Percentiles rank a stretch among this genome's conserved stretches.
These are phyloP conservation scores for Epichloe aotearoae DNA, from an alignment of 2,329 filamentous ascomycete species.

Conservation along the genomic window DNA sequence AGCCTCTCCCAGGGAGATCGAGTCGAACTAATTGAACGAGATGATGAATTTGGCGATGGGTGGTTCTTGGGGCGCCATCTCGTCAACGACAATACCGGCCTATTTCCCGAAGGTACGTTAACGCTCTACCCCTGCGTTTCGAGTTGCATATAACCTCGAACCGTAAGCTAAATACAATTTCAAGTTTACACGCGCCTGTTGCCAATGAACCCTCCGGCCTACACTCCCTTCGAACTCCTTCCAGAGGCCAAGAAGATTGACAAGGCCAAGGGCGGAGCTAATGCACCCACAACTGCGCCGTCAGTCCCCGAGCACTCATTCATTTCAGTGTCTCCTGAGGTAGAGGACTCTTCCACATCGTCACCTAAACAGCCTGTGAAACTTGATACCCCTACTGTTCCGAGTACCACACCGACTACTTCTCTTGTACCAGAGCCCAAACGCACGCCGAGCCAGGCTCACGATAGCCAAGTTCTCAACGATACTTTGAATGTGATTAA, in stretches of 20 bases:
- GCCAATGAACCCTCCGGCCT: constrained; percentile 29
- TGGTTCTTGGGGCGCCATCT: constrained; percentile 72
- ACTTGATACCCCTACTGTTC: constrained; percentile 14
- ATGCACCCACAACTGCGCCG: constrained; percentile 16
- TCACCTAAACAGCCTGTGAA: constrained; percentile 32
- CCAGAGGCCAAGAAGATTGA: constrained; percentile 18
- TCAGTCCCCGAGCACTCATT: constrained; percentile 16
- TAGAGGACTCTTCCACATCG: constrained; percentile 21
- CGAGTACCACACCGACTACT: constrained; percentile 15
- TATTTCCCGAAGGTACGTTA: constrained; percentile 67
- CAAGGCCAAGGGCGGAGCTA: constrained; percentile 9
- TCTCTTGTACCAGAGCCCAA: constrained; percentile 16
- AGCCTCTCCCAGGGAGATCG: constrained; percentile 74
- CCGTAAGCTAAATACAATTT: constrained; percentile 12
- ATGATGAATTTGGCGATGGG: constrained; percentile 80
- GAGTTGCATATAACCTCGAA: constrained; percentile 2
- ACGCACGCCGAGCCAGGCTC: constrained; percentile 29
- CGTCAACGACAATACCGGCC: constrained; percentile 57
- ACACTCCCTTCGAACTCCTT: constrained; percentile 18
- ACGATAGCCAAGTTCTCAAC: constrained; percentile 66
- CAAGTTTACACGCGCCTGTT: constrained; percentile 49
- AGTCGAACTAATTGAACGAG: constrained; percentile 70
- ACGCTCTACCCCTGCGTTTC: background rate
- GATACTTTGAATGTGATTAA: constrained; percentile 94
- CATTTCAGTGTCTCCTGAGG: constrained; percentile 19